These are phyloP conservation scores for Trypanosoma grayi DNA, from an alignment of 208 protist species.

Conservation along the genomic window DNA sequence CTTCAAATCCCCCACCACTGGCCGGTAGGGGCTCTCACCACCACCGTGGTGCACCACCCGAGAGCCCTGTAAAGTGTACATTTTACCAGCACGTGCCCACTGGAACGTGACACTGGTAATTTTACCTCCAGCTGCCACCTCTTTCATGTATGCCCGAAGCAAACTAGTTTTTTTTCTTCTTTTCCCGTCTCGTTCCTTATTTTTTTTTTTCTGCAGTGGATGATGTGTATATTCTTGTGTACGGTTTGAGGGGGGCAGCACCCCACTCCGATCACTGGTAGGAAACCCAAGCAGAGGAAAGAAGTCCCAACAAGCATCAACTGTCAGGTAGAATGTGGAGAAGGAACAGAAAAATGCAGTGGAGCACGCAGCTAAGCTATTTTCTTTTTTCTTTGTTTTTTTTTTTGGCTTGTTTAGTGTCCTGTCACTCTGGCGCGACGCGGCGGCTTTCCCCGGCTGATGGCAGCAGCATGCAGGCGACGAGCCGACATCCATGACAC, in stretches of 20 bases:
- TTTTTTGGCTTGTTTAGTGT: too few species aligned
- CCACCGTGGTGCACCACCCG: conserved; percentile 56
- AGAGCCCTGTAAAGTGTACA: conserved; percentile 45
- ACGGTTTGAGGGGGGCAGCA: neutral
- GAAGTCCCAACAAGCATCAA: neutral
- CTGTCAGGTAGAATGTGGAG: conserved; percentile 2
- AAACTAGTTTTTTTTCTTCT: too few species aligned
- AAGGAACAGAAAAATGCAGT: neutral
- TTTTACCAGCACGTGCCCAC: conserved; percentile 51
- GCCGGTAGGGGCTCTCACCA: conserved; percentile 49
- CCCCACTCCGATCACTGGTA: neutral
- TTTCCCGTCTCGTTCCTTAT: too few species aligned
- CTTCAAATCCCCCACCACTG: conserved; percentile 56
- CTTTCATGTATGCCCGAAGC: conserved; percentile 31
- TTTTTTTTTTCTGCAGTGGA: neutral
- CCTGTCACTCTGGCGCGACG: too few species aligned
- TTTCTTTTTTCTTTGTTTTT: too few species aligned
- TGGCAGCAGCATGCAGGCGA: too few species aligned
- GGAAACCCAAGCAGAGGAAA: conserved; percentile 12
- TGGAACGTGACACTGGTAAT: conserved; percentile 56
- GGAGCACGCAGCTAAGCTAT: too few species aligned
- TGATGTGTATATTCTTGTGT: neutral
- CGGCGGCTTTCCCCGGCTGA: too few species aligned
- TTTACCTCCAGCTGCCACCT: conserved; percentile 23
- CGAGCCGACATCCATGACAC: too few species aligned